Evolutionary conservation across 177 flowering plant species (phyloP), one percentile per base, ranked within the genome.

Genomic region (Telopea speciosissima): DNA sequence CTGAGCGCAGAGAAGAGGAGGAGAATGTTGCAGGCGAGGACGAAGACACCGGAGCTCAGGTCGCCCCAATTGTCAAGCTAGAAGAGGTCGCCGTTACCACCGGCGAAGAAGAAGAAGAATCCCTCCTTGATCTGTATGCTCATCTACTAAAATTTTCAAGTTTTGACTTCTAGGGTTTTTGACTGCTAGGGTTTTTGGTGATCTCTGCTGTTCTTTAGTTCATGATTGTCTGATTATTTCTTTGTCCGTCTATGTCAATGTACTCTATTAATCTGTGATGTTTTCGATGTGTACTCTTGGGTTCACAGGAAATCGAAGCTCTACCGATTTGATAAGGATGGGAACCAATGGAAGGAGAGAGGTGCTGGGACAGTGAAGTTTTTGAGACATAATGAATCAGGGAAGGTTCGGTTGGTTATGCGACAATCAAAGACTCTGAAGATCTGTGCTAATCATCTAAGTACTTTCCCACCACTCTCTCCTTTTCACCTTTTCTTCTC

Each of bases 401-500:
- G 81, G 5, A 81, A 76, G 71, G 83, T 81, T 76, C 75, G 81
- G 23, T 75, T 81, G 31, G 79, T 81, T 65, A 78, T 81, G 79
- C 71, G 81, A 9, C 81, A 81, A 65, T 71, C 83, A 8, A 81
- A 79, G 76, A 78, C 83, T 24, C 83, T 81, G 3, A 81, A 81
- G 81, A 81, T 81, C 83, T 81, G 83, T 44, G 82, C 80, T 1
- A 79, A 79, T 59, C 82, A 79, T 77, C 75, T 75, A 31, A 69
- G 81, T 80, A 12, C 5, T 73, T 62, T 62, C 14, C 26, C 28
- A 11, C 52, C 19, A 31, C 62, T 62, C 17, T 58, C 6, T 58
- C 22, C 1, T 58, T 3, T 19, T 19, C 23, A 3, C n/a, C 2
- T 62, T 7, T 62, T 25, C 3, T 28, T 67, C n/a, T 49, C 68